Percentiles rank a stretch among this genome's conserved stretches.
Conservation (phyloP, 2,329 filamentous ascomycete species). For the Lachnellula suecica region DNA sequence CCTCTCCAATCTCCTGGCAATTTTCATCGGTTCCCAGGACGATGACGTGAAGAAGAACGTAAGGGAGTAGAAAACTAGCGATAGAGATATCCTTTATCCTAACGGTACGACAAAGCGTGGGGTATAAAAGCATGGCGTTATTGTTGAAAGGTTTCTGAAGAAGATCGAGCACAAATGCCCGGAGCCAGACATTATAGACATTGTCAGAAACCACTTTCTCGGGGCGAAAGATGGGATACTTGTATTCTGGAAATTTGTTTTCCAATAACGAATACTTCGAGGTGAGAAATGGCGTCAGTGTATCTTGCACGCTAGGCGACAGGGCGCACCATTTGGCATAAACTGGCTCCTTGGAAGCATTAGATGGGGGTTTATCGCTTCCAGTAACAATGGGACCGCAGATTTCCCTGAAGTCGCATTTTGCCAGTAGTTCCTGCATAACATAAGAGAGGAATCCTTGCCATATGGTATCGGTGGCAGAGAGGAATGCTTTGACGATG, state of each 20-base stretch:
- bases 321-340: conserved; percentile 77
- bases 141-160: conserved; percentile 73
- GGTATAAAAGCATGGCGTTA: conserved; percentile 76
- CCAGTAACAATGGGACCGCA: conserved; percentile 28
- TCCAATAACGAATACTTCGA: conserved; percentile 78
- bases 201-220: conserved; percentile 53
- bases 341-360: too few relatives aligned
- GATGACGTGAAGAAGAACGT: conserved; percentile 79
- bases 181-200: conserved; percentile 79
- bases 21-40: conserved; percentile 67
- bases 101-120: conserved; percentile 78
- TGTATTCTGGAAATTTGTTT: conserved; percentile 49
- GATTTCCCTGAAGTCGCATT: conserved; percentile 68
- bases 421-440: conserved; percentile 86
- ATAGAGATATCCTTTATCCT: conserved; percentile 83
- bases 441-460: conserved; percentile 92
- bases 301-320: conserved; percentile 74
- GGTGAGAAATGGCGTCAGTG: conserved; percentile 81
- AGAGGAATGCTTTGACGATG: conserved; percentile 87
- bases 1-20: conserved; percentile 63
- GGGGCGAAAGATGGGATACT: conserved; percentile 70
- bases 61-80: conserved; percentile 85
- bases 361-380: conserved; percentile 43
- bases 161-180: conserved; percentile 77
- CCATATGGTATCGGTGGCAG: conserved; percentile 80